Percentiles rank a stretch among this genome's conserved stretches.
These are phyloP conservation scores for Venturia nashicola DNA, from an alignment of 2,329 filamentous ascomycete species.

Conservation along the genomic window DNA sequence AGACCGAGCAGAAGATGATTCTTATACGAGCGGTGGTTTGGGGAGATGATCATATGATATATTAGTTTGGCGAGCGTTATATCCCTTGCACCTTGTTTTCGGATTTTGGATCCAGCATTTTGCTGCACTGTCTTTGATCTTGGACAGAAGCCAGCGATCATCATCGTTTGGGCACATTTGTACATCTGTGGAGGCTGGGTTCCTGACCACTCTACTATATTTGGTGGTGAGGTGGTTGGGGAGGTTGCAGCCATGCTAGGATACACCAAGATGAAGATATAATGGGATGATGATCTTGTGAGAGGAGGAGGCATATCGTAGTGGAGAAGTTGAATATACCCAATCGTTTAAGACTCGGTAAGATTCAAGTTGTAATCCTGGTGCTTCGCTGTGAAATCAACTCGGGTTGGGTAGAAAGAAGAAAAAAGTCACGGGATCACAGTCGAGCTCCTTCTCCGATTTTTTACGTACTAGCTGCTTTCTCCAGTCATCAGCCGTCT, in stretches of 20 bases:
- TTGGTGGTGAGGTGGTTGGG: neutral
- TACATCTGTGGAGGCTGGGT: neutral
- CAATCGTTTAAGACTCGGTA: too few species aligned
- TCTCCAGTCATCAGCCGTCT: too few species aligned
- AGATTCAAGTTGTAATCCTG: too few species aligned
- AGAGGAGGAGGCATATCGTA: too few species aligned
- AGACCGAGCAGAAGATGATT: neutral
- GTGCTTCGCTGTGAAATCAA: too few species aligned
- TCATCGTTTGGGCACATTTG: neutral
- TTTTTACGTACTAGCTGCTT: too few species aligned
- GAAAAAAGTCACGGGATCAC: too few species aligned
- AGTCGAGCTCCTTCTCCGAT: too few species aligned
- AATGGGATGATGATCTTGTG: neutral
- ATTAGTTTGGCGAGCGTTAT: neutral
- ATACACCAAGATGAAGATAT: neutral
- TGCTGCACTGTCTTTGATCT: neutral
- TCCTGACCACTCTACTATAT: neutral
- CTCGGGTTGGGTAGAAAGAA: too few species aligned
- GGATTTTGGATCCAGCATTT: neutral
- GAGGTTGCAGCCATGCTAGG: neutral
- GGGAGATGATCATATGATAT: neutral
- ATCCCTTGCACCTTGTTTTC: neutral
- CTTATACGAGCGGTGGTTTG: conserved; percentile 6
- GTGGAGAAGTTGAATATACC: too few species aligned
- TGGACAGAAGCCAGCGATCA: neutral